phyloP scores from a whole-genome alignment of 805 yeast species.

The Isabelozyma pseudorhagii region DNA sequence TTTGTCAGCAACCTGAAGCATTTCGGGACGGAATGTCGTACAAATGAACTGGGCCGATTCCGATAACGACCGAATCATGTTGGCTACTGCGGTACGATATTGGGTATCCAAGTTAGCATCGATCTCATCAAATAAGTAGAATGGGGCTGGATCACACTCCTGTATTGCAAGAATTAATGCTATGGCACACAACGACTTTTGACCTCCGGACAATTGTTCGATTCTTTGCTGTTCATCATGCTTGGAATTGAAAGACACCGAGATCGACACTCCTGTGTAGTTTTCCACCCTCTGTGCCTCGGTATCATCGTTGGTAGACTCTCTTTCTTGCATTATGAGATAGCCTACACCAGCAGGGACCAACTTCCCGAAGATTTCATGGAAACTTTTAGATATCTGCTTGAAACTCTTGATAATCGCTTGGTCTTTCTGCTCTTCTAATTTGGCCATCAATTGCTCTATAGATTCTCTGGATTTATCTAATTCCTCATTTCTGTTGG shows the following conservation, averaged over 20 bases:
- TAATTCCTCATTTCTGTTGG: conserved; percentile 63
- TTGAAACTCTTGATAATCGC: conserved; percentile 79
- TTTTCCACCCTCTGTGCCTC: conserved; percentile 43
- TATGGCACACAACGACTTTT: conserved; percentile 93
- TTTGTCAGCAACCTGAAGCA: conserved; percentile 81
- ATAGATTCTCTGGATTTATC: conserved; percentile 70
- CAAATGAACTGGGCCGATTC: conserved; percentile 83
- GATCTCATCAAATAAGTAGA: conserved; percentile 92
- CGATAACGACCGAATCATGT: conserved; percentile 64
- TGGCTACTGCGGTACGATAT: conserved; percentile 84
- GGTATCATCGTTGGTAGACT: conserved; percentile 6
- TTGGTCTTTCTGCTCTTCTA: conserved; percentile 75
- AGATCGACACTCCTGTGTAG: conserved; percentile 78
- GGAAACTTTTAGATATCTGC: conserved; percentile 70
- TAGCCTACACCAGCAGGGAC: conserved; percentile 84
- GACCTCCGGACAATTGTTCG: conserved; percentile 95
- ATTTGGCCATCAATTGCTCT: conserved; percentile 61
- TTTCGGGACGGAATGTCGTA: conserved; percentile 93
- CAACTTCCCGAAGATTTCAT: conserved; percentile 69
- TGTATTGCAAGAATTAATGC: conserved; percentile 93
- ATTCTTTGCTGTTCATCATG: conserved; percentile 81
- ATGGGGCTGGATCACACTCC: conserved; percentile 95
- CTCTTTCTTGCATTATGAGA: conserved; percentile 58
- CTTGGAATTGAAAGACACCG: conserved; percentile 86
- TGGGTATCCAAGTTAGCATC: conserved; percentile 95